Evolutionary conservation across 257 asterid species (phyloP), one percentile per base, ranked within the genome.

Genomic region (Gentiana straminea): DNA sequence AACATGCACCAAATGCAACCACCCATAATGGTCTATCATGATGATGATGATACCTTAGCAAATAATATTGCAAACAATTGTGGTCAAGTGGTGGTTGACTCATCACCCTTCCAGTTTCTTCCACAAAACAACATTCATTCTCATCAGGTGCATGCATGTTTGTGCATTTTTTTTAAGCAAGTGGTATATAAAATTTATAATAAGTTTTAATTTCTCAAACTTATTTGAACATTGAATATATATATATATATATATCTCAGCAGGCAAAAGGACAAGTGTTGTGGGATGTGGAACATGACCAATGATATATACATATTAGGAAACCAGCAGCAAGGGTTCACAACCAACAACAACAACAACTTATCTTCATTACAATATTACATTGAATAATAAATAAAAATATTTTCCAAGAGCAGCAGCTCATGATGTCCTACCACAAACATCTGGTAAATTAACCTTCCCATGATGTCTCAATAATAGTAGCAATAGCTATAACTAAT

Each of bases 241-340:
- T 9, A n/a, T n/a, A 9, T 6, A 32, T 39, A 36, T 51, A n/a
- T 7, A 58, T 33, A 72, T 34, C 49, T 70, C 80, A 73, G 65
- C 85, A 86, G 95, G 87, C 58, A 49, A 72, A 73, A 55, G 82
- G 84, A 75, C 82, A 83, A 63, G 67, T 41, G 45, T 68, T 77
- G 64, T 80, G 86, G 89, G 89, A 74, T 57, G 78, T 70, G 65
- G 95, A 78, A 58, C 24, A 24, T 24, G 95, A 78, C 51, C 86
- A 73, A 46, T 78, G 84, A 67, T 84, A n/a, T n/a, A n/a, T n/a
- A 76, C 49, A 75, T 64, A 64, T 62, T 69, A 15, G 66, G 67
- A 47, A 75, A 79, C 76, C 83, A 81, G 70, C 83, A 79, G 68
- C 49, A 80, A 39, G 81, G 62, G 63, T 63, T 65, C 75, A 69